These are phyloP conservation scores for Lolium rigidum DNA, from an alignment of 176 grass and related monocot genomes.

Conservation along the genomic window DNA sequence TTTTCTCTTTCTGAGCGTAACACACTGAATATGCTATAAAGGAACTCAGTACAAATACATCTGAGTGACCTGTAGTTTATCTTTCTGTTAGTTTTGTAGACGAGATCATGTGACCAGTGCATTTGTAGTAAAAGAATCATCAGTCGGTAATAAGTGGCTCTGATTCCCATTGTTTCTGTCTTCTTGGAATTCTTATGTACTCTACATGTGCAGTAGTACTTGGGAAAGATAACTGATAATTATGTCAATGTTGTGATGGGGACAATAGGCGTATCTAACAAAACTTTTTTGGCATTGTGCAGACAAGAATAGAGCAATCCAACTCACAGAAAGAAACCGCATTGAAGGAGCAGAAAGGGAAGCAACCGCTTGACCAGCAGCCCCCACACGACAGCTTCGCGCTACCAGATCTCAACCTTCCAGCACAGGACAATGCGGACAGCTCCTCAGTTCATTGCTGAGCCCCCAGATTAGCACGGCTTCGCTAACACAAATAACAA, in stretches of 20 bases:
- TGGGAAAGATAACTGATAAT: background rate
- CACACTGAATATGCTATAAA: background rate
- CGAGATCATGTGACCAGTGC: background rate
- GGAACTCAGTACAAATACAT: background rate
- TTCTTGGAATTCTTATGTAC: background rate
- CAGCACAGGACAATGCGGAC: slow-evolving; percentile 44
- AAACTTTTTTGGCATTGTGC: slow-evolving; percentile 27
- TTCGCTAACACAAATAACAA: slow-evolving; percentile 48
- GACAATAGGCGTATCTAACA: slow-evolving; percentile 27
- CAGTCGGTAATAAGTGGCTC: background rate
- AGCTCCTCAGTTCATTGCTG: slow-evolving; percentile 38
- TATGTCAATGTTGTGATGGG: background rate
- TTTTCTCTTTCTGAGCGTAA: background rate
- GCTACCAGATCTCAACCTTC: slow-evolving; percentile 66
- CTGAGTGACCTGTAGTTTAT: background rate
- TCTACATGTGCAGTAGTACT: background rate
- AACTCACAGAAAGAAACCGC: background rate
- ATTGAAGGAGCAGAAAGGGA: slow-evolving; percentile 51
- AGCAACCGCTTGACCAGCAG: slow-evolving; percentile 36
- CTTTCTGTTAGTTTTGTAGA: background rate
- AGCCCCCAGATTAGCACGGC: slow-evolving; percentile 24
- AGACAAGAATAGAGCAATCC: slow-evolving; percentile 48
- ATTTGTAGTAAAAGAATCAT: slow-evolving; percentile 6
- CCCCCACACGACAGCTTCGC: slow-evolving; percentile 30
- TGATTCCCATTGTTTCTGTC: background rate